Evolutionary conservation across 352 stramenopile genomes (phyloP).

Genomic region (Globisporangium solare): DNA sequence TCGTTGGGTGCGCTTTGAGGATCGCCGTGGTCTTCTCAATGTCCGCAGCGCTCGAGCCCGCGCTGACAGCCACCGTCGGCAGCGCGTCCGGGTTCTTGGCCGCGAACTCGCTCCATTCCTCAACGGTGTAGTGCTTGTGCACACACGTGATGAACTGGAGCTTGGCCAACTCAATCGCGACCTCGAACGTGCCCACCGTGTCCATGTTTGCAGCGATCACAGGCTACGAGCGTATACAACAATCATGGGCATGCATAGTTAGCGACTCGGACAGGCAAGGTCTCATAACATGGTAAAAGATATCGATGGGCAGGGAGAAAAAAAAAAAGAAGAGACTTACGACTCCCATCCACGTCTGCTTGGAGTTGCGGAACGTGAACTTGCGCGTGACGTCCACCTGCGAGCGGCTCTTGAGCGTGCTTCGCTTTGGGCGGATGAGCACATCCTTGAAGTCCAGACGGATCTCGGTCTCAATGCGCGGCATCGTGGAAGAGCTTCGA

Average conservation of each 20-base stretch:
- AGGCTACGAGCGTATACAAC: conserved; percentile 30
- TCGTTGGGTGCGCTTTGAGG: conserved; percentile 46
- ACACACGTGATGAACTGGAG: conserved; percentile 87
- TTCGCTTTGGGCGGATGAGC: conserved; percentile 91
- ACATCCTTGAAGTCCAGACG: conserved; percentile 94
- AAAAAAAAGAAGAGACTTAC: conserved; percentile 25
- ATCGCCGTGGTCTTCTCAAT: conserved; percentile 65
- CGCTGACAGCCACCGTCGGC: conserved; percentile 70
- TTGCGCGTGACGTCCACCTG: conserved; percentile 75
- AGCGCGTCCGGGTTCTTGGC: conserved; percentile 47
- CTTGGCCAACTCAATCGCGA: conserved; percentile 72
- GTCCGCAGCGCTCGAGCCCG: conserved; percentile 67
- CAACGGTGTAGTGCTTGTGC: conserved; percentile 88
- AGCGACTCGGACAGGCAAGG: not conserved
- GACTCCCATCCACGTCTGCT: conserved; percentile 69
- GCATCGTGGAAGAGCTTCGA: conserved; percentile 36
- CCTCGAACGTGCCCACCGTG: conserved; percentile 90
- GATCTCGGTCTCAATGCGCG: conserved; percentile 87
- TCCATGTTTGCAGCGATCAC: conserved; percentile 92
- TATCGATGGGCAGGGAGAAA: not conserved
- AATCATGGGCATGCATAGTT: not conserved
- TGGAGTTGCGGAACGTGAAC: conserved; percentile 75
- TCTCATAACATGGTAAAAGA: not conserved
- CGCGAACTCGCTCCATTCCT: conserved; percentile 63
- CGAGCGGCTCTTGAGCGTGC: conserved; percentile 85